These are phyloP conservation scores for Scytalidium lignicola DNA, from an alignment of 2,329 filamentous ascomycete species.

Conservation along the genomic window DNA sequence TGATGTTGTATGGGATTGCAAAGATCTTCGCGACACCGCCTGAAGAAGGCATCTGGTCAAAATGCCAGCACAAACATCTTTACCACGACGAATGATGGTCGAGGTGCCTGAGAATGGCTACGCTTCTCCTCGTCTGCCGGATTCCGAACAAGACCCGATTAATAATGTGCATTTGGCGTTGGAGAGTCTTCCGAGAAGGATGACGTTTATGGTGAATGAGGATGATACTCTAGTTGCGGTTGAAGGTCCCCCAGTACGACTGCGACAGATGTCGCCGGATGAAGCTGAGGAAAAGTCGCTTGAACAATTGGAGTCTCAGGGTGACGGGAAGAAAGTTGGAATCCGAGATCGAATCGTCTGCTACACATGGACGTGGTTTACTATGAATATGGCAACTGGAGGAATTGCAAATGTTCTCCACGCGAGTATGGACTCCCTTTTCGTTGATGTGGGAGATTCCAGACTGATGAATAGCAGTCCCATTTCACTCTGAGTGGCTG, in stretches of 20 bases:
- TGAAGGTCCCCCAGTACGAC: slow-evolving; percentile 10
- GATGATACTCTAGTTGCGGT: slow-evolving; percentile 31
- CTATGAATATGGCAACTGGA: slow-evolving; percentile 47
- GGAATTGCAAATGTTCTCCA: slow-evolving; percentile 51
- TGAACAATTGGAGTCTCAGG: slow-evolving; percentile 3
- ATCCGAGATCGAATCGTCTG: slow-evolving; percentile 47
- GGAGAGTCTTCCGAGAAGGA: slow-evolving; percentile 1
- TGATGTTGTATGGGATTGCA: slow-evolving; percentile 43
- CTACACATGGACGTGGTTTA: slow-evolving; percentile 73
- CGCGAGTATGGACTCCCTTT: slow-evolving; percentile 38
- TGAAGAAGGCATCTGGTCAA: slow-evolving; percentile 38
- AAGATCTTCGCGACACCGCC: slow-evolving; percentile 43
- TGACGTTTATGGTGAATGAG: slow-evolving; percentile 14
- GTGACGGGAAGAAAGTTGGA: slow-evolving; percentile 32
- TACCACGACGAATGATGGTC: slow-evolving; percentile 20
- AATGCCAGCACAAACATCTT: slow-evolving; percentile 23
- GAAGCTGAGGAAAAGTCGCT: neutral
- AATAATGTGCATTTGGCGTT: neutral
- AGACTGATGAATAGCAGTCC: slow-evolving; percentile 33
- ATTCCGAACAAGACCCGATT: slow-evolving; percentile 2
- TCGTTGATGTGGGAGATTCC: slow-evolving; percentile 8
- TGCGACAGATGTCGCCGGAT: neutral
- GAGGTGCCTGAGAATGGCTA: slow-evolving; percentile 25
- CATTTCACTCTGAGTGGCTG: slow-evolving; percentile 51
- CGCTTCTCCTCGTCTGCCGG: slow-evolving; percentile 28